Evolutionary conservation across 2,329 filamentous ascomycete species (phyloP).

Genomic region (Ceratocystis harringtonii): DNA sequence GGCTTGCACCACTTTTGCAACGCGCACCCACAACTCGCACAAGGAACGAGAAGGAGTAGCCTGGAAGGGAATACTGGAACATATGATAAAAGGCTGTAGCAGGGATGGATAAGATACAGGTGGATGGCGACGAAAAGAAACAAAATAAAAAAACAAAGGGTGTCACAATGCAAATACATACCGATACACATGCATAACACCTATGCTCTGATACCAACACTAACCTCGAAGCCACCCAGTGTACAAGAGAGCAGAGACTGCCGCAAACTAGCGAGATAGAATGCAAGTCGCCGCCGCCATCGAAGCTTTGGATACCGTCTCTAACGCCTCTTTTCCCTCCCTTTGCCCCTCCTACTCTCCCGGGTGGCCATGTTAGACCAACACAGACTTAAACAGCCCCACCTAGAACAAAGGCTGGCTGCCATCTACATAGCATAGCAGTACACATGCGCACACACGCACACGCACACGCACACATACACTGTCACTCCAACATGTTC

Average conservation of each 20-base stretch:
- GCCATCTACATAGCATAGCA: too few relatives aligned
- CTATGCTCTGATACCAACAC: not conserved
- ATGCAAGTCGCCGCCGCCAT: conserved; percentile 7
- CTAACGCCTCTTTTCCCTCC: not conserved
- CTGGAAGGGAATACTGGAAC: not conserved
- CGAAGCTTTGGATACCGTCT: not conserved
- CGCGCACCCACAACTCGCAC: not conserved
- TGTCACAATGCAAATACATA: not conserved
- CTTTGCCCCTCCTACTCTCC: not conserved
- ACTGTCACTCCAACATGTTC: not conserved
- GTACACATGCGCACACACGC: not conserved
- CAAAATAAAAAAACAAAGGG: not conserved
- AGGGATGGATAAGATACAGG: not conserved
- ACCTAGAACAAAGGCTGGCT: too few relatives aligned
- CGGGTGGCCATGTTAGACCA: not conserved
- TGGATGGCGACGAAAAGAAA: not conserved
- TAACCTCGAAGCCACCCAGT: conserved; percentile 3
- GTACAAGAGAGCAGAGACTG: conserved; percentile 6
- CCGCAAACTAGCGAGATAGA: conserved; percentile 13
- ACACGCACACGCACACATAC: not conserved
- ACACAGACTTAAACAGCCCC: too few relatives aligned
- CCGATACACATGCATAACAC: not conserved
- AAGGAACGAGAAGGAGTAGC: not conserved
- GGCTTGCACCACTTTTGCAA: not conserved
- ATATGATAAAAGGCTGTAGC: not conserved